Percentiles rank a stretch among this genome's conserved stretches.
Evolutionary conservation across 345 rosid genomes (phyloP).

Genomic region (Salix koriyanagi): DNA sequence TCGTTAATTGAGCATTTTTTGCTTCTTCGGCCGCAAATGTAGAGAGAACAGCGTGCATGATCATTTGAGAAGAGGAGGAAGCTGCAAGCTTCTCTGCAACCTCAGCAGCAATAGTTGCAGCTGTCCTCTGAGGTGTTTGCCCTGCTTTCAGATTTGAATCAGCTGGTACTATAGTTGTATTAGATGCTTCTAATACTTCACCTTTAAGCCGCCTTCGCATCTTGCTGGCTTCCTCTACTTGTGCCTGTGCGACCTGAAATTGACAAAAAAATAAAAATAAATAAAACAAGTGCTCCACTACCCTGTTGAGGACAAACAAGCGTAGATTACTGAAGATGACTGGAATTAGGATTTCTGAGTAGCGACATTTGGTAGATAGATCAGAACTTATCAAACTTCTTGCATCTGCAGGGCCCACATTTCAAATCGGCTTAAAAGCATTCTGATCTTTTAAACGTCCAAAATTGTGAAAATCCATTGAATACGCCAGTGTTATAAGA

Average conservation of each 20-base stretch:
- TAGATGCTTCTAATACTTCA: constrained; percentile 42
- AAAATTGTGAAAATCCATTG: background rate
- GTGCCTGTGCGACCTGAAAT: constrained; percentile 74
- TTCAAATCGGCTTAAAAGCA: background rate
- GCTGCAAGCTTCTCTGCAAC: constrained; percentile 88
- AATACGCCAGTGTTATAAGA: background rate
- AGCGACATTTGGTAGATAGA: background rate
- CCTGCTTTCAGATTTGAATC: constrained; percentile 38
- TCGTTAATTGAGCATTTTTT: constrained; percentile 48
- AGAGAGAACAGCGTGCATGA: constrained; percentile 86
- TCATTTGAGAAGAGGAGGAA: constrained; percentile 84
- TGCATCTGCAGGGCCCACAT: background rate
- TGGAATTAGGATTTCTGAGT: background rate
- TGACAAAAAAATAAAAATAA: background rate
- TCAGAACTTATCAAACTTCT: background rate
- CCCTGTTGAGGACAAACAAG: background rate
- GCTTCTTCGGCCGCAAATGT: constrained; percentile 94
- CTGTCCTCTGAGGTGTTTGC: constrained; percentile 57
- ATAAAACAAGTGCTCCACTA: background rate
- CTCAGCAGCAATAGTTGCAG: constrained; percentile 94
- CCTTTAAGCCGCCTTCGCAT: constrained; percentile 62
- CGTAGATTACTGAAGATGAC: background rate
- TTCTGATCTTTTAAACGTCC: background rate
- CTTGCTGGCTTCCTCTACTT: constrained; percentile 58
- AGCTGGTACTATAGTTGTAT: constrained; percentile 16